Conservation (phyloP, 2,329 filamentous ascomycete species). For the Xylariales sp. region DNA sequence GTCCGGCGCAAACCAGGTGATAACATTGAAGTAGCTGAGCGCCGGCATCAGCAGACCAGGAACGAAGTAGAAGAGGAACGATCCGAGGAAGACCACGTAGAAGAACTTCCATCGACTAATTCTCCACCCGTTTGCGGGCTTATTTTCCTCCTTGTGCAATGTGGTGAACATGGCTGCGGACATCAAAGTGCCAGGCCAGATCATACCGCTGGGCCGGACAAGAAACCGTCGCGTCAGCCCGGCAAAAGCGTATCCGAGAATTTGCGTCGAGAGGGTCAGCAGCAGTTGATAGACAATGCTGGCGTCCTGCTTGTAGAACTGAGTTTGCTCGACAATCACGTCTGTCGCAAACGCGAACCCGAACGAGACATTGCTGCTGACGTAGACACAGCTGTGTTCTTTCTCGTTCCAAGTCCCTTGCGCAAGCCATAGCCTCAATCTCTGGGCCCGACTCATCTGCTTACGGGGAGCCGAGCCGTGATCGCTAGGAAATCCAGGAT, state of each 20-base stretch:
- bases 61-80: slow-evolving; percentile 80
- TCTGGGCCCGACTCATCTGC: slow-evolving; percentile 29
- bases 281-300: slow-evolving; percentile 74
- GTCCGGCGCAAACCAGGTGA: slow-evolving; percentile 84
- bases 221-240: slow-evolving; percentile 76
- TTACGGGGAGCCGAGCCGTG: slow-evolving; percentile 11
- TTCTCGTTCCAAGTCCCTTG: slow-evolving; percentile 85
- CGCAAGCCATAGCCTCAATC: slow-evolving; percentile 66
- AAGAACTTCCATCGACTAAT: slow-evolving; percentile 85
- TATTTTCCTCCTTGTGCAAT: slow-evolving; percentile 79
- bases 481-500: slow-evolving; percentile 6
- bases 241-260: slow-evolving; percentile 81
- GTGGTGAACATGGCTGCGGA: slow-evolving; percentile 87
- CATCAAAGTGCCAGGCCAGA: slow-evolving; percentile 86
- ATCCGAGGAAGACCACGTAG: slow-evolving; percentile 63
- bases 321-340: slow-evolving; percentile 84
- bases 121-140: slow-evolving; percentile 74
- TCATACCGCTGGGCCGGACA: slow-evolving; percentile 82
- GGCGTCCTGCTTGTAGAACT: slow-evolving; percentile 81
- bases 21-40: slow-evolving; percentile 81
- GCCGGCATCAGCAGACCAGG: slow-evolving; percentile 79
- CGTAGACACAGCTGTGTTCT: slow-evolving; percentile 83
- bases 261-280: slow-evolving; percentile 80
- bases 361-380: slow-evolving; percentile 85
- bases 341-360: slow-evolving; percentile 87